A percentile compares a stretch with the other conserved stretches of the same genome.
phyloP scores from a whole-genome alignment of 2,329 filamentous ascomycete genomes.

The Colletotrichum tofieldiae region DNA sequence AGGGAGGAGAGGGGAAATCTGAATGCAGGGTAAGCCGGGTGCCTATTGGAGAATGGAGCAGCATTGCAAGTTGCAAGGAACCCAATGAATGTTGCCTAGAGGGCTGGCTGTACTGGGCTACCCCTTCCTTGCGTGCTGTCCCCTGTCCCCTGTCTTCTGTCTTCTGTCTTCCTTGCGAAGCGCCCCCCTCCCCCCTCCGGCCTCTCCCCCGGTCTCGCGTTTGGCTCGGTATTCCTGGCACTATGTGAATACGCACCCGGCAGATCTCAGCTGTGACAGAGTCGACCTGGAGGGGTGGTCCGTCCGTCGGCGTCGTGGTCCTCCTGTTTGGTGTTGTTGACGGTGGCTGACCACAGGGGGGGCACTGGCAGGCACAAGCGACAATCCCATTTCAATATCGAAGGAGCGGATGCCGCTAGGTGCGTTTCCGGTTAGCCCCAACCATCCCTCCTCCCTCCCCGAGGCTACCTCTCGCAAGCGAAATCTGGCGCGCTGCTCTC shows the following conservation, averaged over 20 bases:
- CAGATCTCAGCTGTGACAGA: slow-evolving; percentile 38
- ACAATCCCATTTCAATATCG: slow-evolving; percentile 39
- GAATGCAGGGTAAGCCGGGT: slow-evolving; percentile 13
- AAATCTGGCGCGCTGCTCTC: slow-evolving; percentile 37
- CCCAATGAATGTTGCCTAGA: slow-evolving; percentile 31
- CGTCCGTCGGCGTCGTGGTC: not conserved
- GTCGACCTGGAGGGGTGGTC: slow-evolving; percentile 30
- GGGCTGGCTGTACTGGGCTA: not conserved
- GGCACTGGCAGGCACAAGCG: slow-evolving; percentile 5
- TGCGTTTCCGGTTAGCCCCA: slow-evolving; percentile 24
- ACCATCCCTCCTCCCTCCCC: slow-evolving; percentile 8
- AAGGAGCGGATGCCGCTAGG: slow-evolving; percentile 33
- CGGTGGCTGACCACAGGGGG: slow-evolving; percentile 37
- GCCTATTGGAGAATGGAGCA: not conserved
- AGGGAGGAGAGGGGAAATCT: not conserved
- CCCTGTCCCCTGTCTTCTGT: not conserved
- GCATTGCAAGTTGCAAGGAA: slow-evolving; percentile 16
- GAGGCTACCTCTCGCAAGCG: slow-evolving; percentile 18
- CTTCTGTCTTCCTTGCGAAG: slow-evolving; percentile 6
- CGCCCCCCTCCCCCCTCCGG: not conserved
- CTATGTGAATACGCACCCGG: slow-evolving; percentile 28
- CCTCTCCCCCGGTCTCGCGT: slow-evolving; percentile 28
- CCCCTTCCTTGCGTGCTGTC: not conserved
- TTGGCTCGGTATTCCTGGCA: slow-evolving; percentile 41
- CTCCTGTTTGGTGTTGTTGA: slow-evolving; percentile 7